A percentile compares a stretch with the other conserved stretches of the same genome.
Evolutionary conservation across 2,329 filamentous ascomycete species (phyloP).

Genomic region (Fusarium sp.): DNA sequence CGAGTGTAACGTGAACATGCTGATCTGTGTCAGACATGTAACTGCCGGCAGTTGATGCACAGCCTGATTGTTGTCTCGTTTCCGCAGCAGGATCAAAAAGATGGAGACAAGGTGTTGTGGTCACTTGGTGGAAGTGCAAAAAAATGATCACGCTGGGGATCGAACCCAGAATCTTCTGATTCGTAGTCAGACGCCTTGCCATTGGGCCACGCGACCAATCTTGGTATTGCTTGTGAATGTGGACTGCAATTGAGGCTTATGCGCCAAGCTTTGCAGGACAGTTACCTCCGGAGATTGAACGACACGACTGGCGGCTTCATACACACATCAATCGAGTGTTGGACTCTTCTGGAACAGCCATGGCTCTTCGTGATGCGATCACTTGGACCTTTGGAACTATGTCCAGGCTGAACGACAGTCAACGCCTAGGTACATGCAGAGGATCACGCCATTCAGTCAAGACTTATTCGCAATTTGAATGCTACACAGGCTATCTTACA

Average conservation of each 20-base stretch:
- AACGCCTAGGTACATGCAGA: not conserved
- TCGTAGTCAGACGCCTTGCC: slow-evolving; percentile 52
- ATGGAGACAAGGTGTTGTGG: not conserved
- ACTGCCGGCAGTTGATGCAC: not conserved
- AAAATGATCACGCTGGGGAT: slow-evolving; percentile 43
- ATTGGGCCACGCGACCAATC: slow-evolving; percentile 45
- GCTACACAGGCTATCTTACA: not conserved
- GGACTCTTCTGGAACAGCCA: no score
- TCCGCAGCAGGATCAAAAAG: not conserved
- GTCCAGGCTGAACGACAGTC: not conserved
- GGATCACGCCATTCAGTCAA: not conserved
- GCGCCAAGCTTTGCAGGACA: not conserved
- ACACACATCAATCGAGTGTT: no score
- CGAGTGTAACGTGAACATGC: not conserved
- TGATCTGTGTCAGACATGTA: not conserved
- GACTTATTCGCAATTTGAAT: not conserved
- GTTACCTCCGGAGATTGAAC: no score
- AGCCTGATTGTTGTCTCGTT: not conserved
- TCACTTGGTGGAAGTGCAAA: not conserved
- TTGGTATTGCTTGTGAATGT: not conserved
- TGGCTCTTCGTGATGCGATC: no score
- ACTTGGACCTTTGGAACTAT: not conserved
- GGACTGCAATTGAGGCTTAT: not conserved
- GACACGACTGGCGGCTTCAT: no score
- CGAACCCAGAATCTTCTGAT: slow-evolving; percentile 51